Conservation (phyloP, 2,329 filamentous ascomycete species). For the Cladosporium austrohemisphaericum region DNA sequence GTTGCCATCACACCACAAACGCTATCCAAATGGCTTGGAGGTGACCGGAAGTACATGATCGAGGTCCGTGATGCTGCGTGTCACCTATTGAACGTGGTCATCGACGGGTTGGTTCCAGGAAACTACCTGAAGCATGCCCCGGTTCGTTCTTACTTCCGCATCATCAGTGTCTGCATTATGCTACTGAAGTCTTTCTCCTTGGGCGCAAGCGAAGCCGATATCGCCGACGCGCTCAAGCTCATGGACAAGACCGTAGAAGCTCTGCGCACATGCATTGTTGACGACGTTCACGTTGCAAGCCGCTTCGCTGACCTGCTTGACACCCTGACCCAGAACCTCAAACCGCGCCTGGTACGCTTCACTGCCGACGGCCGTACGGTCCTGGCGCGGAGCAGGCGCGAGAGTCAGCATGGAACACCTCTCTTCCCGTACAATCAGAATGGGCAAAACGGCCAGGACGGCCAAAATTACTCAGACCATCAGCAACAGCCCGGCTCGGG, state of each 20-base stretch:
- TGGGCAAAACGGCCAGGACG: slow-evolving; percentile 1
- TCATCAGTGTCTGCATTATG: slow-evolving; percentile 82
- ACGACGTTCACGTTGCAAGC: slow-evolving; percentile 81
- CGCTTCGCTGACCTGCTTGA: slow-evolving; percentile 80
- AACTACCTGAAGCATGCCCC: slow-evolving; percentile 79
- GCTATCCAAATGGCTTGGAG: slow-evolving; percentile 50
- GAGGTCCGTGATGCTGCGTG: slow-evolving; percentile 74
- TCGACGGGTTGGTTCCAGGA: slow-evolving; percentile 68
- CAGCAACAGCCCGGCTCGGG: slow-evolving; percentile 3
- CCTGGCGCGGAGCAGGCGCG: slow-evolving; percentile 17
- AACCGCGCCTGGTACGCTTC: slow-evolving; percentile 65
- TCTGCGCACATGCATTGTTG: slow-evolving; percentile 72
- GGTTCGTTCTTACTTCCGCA: slow-evolving; percentile 80
- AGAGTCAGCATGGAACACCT: slow-evolving; percentile 14
- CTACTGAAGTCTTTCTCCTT: slow-evolving; percentile 79
- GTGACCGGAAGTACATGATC: slow-evolving; percentile 59
- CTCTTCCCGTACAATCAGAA: slow-evolving; percentile 1
- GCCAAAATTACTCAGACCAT: background rate
- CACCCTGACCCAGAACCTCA: slow-evolving; percentile 68
- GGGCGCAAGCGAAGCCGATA: slow-evolving; percentile 73
- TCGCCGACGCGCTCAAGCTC: slow-evolving; percentile 68
- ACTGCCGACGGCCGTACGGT: slow-evolving; percentile 41
- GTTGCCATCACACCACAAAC: slow-evolving; percentile 44
- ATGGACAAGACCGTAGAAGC: slow-evolving; percentile 73
- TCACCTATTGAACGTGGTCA: slow-evolving; percentile 71